These are phyloP conservation scores for Phymatotrichopsis omnivora DNA, from an alignment of 2,329 filamentous ascomycete genomes.

Conservation along the genomic window DNA sequence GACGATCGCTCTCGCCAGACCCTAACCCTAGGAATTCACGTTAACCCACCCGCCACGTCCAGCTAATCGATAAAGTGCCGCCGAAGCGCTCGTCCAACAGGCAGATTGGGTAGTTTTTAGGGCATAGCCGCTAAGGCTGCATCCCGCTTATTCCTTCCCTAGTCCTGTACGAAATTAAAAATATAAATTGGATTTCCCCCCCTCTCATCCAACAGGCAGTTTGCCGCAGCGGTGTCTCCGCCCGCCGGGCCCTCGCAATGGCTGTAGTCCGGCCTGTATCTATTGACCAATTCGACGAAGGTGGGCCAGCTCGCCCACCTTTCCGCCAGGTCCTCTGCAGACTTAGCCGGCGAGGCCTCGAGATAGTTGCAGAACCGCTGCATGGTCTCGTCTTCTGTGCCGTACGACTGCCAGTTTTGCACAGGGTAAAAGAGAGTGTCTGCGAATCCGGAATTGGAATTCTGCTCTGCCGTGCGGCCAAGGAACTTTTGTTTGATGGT, in stretches of 20 bases:
- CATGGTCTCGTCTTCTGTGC: constrained; percentile 28
- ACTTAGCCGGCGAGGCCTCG: constrained; percentile 31
- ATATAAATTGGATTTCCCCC: no score
- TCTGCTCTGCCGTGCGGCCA: constrained; percentile 40
- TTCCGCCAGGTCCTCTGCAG: constrained; percentile 14
- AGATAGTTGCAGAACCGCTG: constrained; percentile 41
- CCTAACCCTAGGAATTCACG: no score
- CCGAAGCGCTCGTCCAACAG: constrained; percentile 14
- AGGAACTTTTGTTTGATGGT: constrained; percentile 42
- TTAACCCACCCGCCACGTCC: constrained; percentile 18
- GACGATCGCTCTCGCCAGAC: no score
- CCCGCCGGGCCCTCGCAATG: constrained; percentile 12
- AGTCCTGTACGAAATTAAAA: no score
- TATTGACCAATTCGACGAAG: constrained; percentile 16
- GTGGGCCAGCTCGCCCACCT: constrained; percentile 12
- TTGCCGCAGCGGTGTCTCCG: constrained; percentile 1
- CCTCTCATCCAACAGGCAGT: constrained; percentile 17
- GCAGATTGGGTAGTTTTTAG: no score
- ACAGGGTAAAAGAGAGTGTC: constrained; percentile 34
- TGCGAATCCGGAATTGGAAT: constrained; percentile 42
- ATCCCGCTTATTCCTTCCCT: no score
- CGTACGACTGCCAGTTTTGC: constrained; percentile 25
- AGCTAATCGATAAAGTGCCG: constrained; percentile 12
- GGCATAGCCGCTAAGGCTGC: no score
- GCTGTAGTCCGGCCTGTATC: constrained; percentile 1